These are phyloP conservation scores for Monosporascus sp. DNA, from an alignment of 2,329 filamentous ascomycete species.

Conservation along the genomic window DNA sequence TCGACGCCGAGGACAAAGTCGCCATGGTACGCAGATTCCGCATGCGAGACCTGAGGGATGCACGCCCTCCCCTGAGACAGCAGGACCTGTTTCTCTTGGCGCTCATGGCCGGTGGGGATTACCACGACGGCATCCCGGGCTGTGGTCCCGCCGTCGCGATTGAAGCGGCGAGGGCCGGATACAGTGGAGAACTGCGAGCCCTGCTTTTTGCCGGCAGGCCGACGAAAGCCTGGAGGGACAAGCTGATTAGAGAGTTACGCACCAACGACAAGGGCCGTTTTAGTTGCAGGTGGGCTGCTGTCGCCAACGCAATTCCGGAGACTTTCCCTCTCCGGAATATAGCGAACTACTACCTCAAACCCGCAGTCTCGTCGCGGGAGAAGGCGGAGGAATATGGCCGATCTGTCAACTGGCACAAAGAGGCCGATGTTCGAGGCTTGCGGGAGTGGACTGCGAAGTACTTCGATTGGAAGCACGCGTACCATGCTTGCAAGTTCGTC, in stretches of 20 bases:
- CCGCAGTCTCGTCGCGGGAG: not conserved
- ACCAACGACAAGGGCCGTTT: not conserved
- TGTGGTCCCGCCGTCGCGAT: conserved; percentile 3
- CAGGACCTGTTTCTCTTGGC: conserved; percentile 18
- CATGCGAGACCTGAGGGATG: conserved; percentile 4
- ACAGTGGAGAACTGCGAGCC: not conserved
- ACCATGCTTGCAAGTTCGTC: not conserved
- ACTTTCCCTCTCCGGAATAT: not conserved
- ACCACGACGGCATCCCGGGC: conserved; percentile 13
- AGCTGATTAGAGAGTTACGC: not conserved
- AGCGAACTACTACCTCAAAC: not conserved
- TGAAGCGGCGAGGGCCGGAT: not conserved
- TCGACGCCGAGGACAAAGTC: conserved; percentile 9
- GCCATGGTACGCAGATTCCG: conserved; percentile 5
- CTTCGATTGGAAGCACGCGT: not conserved
- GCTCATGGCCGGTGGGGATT: conserved; percentile 20
- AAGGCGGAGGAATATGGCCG: not conserved
- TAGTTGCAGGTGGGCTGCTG: not conserved
- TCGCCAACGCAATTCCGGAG: not conserved
- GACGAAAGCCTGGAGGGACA: not conserved
- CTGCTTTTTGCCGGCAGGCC: not conserved
- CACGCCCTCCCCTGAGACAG: conserved; percentile 6
- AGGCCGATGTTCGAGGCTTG: not conserved
- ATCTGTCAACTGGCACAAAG: not conserved
- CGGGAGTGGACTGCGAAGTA: not conserved